A percentile compares a stretch with the other conserved stretches of the same genome.
phyloP scores from a whole-genome alignment of 2,329 filamentous ascomycete genomes.

The Mycocentrospora acerina region DNA sequence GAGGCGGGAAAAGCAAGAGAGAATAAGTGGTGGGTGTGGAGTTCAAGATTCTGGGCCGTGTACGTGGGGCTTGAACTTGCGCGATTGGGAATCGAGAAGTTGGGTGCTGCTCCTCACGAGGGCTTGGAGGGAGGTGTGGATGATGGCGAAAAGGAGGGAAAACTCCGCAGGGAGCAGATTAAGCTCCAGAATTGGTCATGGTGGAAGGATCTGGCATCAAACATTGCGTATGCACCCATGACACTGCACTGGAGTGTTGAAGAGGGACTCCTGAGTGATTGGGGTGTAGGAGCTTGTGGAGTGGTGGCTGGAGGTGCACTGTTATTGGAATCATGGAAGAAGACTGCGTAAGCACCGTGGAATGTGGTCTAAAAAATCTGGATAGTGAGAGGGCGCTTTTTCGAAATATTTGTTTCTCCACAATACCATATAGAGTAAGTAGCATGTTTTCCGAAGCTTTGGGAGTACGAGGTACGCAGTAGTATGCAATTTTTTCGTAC shows the following conservation, averaged over 20 bases:
- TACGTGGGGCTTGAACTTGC: slow-evolving; percentile 77
- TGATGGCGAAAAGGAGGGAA: slow-evolving; percentile 52
- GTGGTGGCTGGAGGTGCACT: slow-evolving; percentile 49
- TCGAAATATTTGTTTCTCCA: no score
- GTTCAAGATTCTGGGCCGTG: slow-evolving; percentile 75
- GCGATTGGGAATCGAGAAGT: slow-evolving; percentile 52
- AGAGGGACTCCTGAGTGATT: slow-evolving; percentile 55
- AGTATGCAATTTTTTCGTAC: no score
- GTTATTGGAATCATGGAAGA: slow-evolving; percentile 50
- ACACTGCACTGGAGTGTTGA: slow-evolving; percentile 82
- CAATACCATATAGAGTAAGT: no score
- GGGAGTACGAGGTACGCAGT: no score
- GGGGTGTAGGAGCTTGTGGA: slow-evolving; percentile 61
- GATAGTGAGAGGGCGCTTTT: no score
- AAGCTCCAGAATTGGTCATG: slow-evolving; percentile 48
- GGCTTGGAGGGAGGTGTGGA: slow-evolving; percentile 30
- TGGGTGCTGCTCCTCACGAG: slow-evolving; percentile 11
- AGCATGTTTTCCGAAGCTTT: no score
- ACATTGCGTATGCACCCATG: slow-evolving; percentile 76
- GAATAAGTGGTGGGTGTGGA: slow-evolving; percentile 67
- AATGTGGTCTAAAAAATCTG: no score
- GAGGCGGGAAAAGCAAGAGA: slow-evolving; percentile 52
- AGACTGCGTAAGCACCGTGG: slow-evolving; percentile 38
- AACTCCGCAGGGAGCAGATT: slow-evolving; percentile 39
- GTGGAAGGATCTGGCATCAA: slow-evolving; percentile 68